Evolutionary conservation across 495 filamentous ascomycete genomes (phyloP), one percentile per base, ranked within the genome.

Genomic region (Usnea hakonensis): DNA sequence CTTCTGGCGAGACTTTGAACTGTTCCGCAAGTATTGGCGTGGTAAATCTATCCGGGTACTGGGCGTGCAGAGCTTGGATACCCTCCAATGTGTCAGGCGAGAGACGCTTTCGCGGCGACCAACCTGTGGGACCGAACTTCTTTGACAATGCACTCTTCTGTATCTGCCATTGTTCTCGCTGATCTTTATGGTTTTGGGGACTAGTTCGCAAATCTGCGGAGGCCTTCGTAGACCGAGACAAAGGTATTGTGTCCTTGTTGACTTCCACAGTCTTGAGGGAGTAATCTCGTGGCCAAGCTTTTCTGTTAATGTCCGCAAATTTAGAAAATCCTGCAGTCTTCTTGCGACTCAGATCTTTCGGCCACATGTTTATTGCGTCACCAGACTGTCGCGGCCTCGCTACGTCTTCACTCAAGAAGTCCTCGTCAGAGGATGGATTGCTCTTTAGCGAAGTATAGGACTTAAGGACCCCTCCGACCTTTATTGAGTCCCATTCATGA

Each of bases 51-150:
- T 88, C 80, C 0, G 94, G 91, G 52, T 88, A 84, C 64, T 89
- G 82, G 3, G 79, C 73, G 70, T 95, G 83, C 28, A 98, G 77
- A 35, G 86, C 83, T 23, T 89, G 85, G 61, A 97, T 96, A 33
- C 90, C 91, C 19, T 91, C 87, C 14, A 95, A 70, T 14, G 93
- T 89, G 72, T 96, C 92, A 0, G 93, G 94, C 0, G 94, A 97
- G 2, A 98, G 83, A 61, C 85, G 85, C 75, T 95, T 97, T 32
- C 78, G 78, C 28, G 94, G 91, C 44, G 79, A 76, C 91, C 93
- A 98, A 9, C 86, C 85, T 9, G 79, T 75, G 1, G 67, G 72
- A 1, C 83, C 80, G 67, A 97, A 95, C 69, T 97, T 96, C 35
- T 78, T 68, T 58, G 83, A 75, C 21, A 93, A 70, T 0, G 82